Evolutionary conservation across 176 grass and related monocot species (phyloP), one percentile per base, ranked within the genome.

Genomic region (Dendrocalamus sinicus): DNA sequence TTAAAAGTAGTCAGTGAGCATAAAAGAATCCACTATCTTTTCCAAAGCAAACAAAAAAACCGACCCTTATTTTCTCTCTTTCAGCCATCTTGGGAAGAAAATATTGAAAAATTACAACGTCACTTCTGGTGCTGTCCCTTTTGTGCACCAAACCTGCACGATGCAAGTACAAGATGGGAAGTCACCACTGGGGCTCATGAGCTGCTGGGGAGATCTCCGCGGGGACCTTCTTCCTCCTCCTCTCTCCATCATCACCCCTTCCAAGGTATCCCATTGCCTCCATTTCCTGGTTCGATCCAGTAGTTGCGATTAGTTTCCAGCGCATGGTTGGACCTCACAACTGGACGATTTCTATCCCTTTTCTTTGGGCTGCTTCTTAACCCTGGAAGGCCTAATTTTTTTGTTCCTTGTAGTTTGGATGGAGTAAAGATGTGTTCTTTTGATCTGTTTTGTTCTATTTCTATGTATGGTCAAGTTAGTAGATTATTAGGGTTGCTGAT

Each of bases 131-230:
- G 11, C 7, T 37, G 59, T 61, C 59, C 15, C 67, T 87, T 84
- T 87, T 61, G 45, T n/a, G 15, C 75, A 87, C 89, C 89, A 4
- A 84, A 91, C 83, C 51, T 76, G 11, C 48, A 40, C 28, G 48
- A 8, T n/a, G 16, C 64, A 78, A 67, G 67, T 83, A 87, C 80
- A 90, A 83, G 84, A 90, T 83, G 84, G 65, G 47, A 24, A 53
- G 66, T 67, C 75, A 26, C 74, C 62, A 7, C 30, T n/a, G 4
- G 59, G 68, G 58, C 51, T 82, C 51, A 10, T 19, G 72, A 77
- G 76, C 5, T 66, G 58, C 58, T 35, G 26, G 53, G 48, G 74
- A 64, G 75, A 71, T 78, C 66, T 81, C 66, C 28, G 6, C 12
- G 11, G 52, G 17, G 43, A 76, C 41, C 41, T 1, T 74, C 72